Evolutionary conservation across 495 filamentous ascomycete genomes (phyloP).

Genomic region (Astrocystis sublimbata): DNA sequence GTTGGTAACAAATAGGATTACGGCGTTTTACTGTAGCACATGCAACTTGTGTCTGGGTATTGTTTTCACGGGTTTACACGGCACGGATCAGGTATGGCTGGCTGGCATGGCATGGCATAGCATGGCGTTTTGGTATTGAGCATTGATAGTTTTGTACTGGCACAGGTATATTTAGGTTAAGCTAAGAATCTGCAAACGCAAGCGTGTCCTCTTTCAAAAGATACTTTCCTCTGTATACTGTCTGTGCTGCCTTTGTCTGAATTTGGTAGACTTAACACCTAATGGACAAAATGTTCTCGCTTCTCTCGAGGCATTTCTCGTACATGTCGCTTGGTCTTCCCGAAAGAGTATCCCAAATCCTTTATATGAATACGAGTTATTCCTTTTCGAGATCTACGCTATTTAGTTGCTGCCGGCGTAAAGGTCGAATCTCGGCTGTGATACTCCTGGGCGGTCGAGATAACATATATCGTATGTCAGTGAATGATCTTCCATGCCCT

Average conservation of each 20-base stretch:
- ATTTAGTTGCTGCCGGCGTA: no score
- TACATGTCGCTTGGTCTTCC: no score
- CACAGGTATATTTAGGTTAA: constrained; percentile 1
- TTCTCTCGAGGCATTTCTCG: no score
- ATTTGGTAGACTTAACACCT: not conserved
- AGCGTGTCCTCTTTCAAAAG: not conserved
- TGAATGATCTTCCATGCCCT: no score
- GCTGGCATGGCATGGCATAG: not conserved
- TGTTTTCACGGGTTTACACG: constrained; percentile 1
- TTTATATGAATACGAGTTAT: no score
- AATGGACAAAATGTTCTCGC: no score
- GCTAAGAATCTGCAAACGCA: constrained; percentile 1
- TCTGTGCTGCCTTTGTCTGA: not conserved
- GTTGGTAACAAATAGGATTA: not conserved
- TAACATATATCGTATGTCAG: no score
- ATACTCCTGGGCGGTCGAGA: no score
- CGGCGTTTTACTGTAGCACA: not conserved
- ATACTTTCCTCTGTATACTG: not conserved
- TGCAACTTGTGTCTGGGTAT: not conserved
- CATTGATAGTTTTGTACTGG: constrained; percentile 4
- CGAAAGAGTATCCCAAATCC: no score
- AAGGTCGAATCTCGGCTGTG: no score
- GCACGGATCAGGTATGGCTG: not conserved
- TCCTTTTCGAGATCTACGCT: no score
- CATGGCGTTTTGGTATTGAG: constrained; percentile 11